phyloP scores from a whole-genome alignment of 139 green algal species.

The Coccomyxa sp. region DNA sequence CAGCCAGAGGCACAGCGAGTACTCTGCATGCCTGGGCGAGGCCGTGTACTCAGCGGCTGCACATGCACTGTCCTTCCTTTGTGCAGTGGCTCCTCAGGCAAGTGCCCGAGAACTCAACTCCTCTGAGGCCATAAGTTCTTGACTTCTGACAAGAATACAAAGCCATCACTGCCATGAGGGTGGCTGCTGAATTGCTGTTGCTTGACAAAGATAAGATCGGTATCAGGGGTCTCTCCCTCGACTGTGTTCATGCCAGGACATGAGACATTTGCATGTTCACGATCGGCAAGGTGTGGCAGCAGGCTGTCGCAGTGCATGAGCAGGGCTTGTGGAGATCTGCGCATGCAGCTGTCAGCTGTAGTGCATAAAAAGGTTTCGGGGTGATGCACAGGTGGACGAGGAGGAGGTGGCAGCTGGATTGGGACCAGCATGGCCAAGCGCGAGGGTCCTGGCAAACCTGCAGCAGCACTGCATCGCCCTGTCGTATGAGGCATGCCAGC shows the following conservation, averaged over 20 bases:
- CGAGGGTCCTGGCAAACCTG: conserved; percentile 14
- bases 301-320: too few relatives aligned
- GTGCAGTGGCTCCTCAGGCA: conserved; percentile 19
- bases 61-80: conserved; percentile 21
- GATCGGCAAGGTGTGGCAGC: too few relatives aligned
- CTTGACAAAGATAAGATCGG: too few relatives aligned
- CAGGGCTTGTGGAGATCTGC: too few relatives aligned
- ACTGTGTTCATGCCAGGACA: too few relatives aligned
- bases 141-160: not conserved
- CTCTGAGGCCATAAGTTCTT: not conserved
- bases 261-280: too few relatives aligned
- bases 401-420: conserved; percentile 18
- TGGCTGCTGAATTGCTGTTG: not conserved
- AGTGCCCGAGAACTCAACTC: not conserved
- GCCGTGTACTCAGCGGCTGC: not conserved
- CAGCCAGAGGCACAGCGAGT: not conserved
- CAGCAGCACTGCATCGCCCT: conserved; percentile 6
- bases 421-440: conserved; percentile 22
- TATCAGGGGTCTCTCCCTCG: too few relatives aligned
- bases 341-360: too few relatives aligned
- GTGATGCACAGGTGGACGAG: conserved; percentile 21
- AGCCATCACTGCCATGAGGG: not conserved
- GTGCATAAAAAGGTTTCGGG: too few relatives aligned
- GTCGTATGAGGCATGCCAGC: not conserved
- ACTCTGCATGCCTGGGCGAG: not conserved